phyloP scores from a whole-genome alignment of 2,329 filamentous ascomycete species.

The Metarhizium anisopliae region DNA sequence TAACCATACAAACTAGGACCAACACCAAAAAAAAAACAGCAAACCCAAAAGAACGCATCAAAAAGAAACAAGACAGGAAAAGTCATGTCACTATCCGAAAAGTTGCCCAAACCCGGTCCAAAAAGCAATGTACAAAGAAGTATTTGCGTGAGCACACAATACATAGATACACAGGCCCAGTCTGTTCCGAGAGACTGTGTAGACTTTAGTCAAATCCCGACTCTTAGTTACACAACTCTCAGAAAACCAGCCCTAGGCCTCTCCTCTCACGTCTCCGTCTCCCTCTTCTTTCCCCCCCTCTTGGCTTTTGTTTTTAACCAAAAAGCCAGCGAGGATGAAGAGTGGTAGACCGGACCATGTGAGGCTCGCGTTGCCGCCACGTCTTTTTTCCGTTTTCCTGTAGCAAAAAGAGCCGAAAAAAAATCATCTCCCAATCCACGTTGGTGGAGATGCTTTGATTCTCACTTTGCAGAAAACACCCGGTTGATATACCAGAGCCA shows the following conservation, averaged over 20 bases:
- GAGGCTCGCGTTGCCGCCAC: constrained; percentile 3
- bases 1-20: background rate
- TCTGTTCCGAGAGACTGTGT: background rate
- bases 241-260: background rate
- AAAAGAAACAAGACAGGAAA: background rate
- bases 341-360: background rate
- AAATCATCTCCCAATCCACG: background rate
- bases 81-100: background rate
- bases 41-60: background rate
- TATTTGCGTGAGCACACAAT: background rate
- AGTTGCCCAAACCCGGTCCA: background rate
- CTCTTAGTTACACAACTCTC: background rate
- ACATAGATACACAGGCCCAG: background rate
- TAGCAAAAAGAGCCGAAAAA: background rate
- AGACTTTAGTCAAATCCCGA: background rate
- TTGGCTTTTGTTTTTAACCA: background rate
- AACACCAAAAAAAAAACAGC: background rate
- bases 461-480: background rate
- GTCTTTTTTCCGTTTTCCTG: background rate
- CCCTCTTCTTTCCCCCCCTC: background rate
- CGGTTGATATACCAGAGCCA: background rate
- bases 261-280: background rate
- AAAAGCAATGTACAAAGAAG: background rate
- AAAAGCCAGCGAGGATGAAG: background rate
- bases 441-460: background rate